Evolutionary conservation across 2,329 filamentous ascomycete genomes (phyloP).

Genomic region (Aquanectria penicillioides): DNA sequence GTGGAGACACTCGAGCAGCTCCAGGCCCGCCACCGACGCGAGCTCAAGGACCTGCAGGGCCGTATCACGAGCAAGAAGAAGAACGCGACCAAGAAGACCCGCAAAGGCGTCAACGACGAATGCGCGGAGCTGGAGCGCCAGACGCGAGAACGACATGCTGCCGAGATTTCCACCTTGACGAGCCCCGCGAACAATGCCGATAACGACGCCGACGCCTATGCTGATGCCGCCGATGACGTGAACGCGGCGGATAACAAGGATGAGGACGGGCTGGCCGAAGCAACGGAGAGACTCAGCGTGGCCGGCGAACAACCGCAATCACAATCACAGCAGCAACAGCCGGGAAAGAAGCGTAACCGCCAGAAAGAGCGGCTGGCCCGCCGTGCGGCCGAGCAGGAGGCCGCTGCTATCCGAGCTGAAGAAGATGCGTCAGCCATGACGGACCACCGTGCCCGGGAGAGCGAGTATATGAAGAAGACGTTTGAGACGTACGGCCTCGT

Average conservation of each 20-base stretch:
- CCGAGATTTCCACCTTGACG: constrained; percentile 62
- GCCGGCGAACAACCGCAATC: not conserved
- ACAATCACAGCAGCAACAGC: constrained; percentile 33
- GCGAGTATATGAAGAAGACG: constrained; percentile 73
- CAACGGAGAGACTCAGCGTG: constrained; percentile 36
- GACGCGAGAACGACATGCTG: constrained; percentile 72
- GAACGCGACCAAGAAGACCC: constrained; percentile 88
- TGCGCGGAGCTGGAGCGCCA: constrained; percentile 76
- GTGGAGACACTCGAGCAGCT: constrained; percentile 76
- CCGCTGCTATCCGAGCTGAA: constrained; percentile 72
- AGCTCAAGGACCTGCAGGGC: constrained; percentile 85
- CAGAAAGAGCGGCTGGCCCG: constrained; percentile 92
- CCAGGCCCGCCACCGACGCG: constrained; percentile 84
- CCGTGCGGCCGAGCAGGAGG: constrained; percentile 85
- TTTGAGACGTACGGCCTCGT: constrained; percentile 72
- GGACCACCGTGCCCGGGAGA: constrained; percentile 77
- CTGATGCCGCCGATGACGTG: constrained; percentile 29
- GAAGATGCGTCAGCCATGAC: constrained; percentile 80
- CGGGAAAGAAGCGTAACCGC: constrained; percentile 81
- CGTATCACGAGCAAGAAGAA: constrained; percentile 96
- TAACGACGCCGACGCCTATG: constrained; percentile 21
- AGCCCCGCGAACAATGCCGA: constrained; percentile 37
- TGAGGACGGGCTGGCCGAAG: constrained; percentile 30
- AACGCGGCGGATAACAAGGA: constrained; percentile 26
- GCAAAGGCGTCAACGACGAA: constrained; percentile 79